Percentiles rank a stretch among this genome's conserved stretches.
Evolutionary conservation across 768 basidiomycete genomes (phyloP).

Genomic region (Kwoniella sp.): DNA sequence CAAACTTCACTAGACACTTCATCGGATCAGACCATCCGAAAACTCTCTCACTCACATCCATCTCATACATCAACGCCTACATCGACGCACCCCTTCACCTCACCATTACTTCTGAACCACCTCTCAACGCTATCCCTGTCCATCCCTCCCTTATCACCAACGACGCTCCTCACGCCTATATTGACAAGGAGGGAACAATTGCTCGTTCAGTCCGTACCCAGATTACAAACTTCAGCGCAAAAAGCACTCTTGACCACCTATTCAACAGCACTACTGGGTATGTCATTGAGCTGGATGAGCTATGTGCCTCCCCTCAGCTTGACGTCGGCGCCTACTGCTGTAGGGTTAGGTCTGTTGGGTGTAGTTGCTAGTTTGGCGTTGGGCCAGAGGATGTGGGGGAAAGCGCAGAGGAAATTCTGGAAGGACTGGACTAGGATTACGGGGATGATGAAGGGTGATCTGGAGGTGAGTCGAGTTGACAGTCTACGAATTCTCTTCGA

Average conservation of each 20-base stretch:
- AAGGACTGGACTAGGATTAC: constrained; percentile 47
- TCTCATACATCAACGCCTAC: constrained; percentile 3
- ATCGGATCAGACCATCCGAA: constrained; percentile 32
- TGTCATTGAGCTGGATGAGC: constrained; percentile 38
- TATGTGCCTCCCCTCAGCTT: constrained; percentile 40
- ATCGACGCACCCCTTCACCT: constrained; percentile 40
- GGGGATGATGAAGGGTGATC: constrained; percentile 43
- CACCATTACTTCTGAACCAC: constrained; percentile 51
- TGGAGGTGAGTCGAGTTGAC: constrained; percentile 36
- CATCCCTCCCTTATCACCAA: constrained; percentile 29
- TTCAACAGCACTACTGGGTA: constrained; percentile 23
- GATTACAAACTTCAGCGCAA: constrained; percentile 41
- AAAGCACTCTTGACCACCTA: constrained; percentile 31
- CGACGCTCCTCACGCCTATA: constrained; percentile 41
- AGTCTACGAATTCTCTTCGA: too few relatives aligned
- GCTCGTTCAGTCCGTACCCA: constrained; percentile 25
- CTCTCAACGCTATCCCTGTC: constrained; percentile 43
- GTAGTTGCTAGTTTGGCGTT: constrained; percentile 34
- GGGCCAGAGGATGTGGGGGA: constrained; percentile 45
- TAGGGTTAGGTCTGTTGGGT: constrained; percentile 38
- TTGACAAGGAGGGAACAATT: constrained; percentile 41
- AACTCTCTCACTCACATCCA: constrained; percentile 28
- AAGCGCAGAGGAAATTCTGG: constrained; percentile 49
- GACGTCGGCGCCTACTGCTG: constrained; percentile 29
- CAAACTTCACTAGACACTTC: constrained; percentile 27